Conservation (phyloP, 192 early-diverging fungal species). For the Rhizoclosmatium globosum region DNA sequence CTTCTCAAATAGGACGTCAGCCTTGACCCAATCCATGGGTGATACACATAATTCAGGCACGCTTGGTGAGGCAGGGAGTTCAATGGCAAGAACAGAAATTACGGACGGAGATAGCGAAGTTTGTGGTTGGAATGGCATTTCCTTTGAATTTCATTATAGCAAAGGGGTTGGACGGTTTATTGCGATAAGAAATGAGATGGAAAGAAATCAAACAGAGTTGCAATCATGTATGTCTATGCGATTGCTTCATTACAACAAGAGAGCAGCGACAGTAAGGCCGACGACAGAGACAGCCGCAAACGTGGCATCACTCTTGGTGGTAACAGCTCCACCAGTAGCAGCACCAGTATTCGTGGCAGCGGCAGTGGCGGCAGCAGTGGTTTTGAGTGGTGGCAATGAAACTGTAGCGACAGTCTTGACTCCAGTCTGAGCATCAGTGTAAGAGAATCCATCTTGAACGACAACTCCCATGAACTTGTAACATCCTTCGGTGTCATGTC, state of each 20-base stretch:
- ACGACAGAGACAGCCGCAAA: not conserved
- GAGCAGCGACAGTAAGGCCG: not conserved
- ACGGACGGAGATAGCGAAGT: too few species aligned
- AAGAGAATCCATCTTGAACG: constrained; percentile 10
- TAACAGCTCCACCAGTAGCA: constrained; percentile 2
- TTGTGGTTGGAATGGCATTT: too few species aligned
- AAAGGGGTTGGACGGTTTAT: too few species aligned
- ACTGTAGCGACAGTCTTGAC: not conserved
- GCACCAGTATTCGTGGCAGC: constrained; percentile 1
- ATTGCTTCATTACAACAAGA: not conserved
- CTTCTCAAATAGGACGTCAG: not conserved
- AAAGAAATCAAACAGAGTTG: too few species aligned
- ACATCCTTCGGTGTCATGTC: constrained; percentile 22
- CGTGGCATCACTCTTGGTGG: constrained; percentile 2
- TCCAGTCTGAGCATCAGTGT: not conserved
- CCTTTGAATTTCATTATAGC: too few species aligned
- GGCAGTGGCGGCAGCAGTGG: constrained; percentile 6
- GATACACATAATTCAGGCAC: not conserved
- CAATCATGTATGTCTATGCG: too few species aligned
- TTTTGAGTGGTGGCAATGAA: not conserved
- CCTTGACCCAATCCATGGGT: not conserved
- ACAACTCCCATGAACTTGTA: constrained; percentile 1
- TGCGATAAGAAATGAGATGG: too few species aligned
- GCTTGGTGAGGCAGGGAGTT: too few species aligned
- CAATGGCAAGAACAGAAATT: too few species aligned